These are phyloP conservation scores for Acorus gramineus DNA, from an alignment of 106 monocot species.

Conservation along the genomic window DNA sequence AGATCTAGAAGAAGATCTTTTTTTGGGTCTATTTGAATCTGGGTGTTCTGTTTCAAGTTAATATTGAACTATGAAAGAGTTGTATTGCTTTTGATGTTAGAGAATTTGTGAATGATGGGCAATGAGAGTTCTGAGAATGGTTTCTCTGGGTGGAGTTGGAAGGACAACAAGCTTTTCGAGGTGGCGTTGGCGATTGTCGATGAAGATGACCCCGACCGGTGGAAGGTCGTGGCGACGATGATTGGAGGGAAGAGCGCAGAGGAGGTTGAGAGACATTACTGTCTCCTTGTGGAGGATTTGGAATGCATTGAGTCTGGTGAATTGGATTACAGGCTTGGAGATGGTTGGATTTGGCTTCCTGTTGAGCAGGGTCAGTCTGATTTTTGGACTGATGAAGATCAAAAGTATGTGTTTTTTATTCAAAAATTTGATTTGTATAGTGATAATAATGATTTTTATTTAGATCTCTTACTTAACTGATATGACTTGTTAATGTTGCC, in stretches of 20 bases:
- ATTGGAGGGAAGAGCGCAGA: slow-evolving; percentile 36
- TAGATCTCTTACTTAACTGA: no score
- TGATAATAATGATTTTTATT: no score
- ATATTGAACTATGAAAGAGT: no score
- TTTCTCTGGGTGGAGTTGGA: slow-evolving; percentile 30
- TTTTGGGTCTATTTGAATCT: no score
- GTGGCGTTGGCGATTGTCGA: slow-evolving; percentile 26
- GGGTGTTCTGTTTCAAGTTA: no score
- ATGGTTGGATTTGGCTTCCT: background rate
- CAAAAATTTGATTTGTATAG: no score
- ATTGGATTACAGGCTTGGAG: slow-evolving; percentile 10
- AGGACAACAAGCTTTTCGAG: slow-evolving; percentile 49
- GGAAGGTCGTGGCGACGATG: slow-evolving; percentile 22
- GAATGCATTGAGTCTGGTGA: slow-evolving; percentile 26
- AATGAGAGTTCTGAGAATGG: background rate
- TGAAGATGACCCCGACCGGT: slow-evolving; percentile 20
- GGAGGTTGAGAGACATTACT: slow-evolving; percentile 26
- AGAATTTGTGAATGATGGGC: no score
- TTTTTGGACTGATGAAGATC: slow-evolving; percentile 17
- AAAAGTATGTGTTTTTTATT: slow-evolving; percentile 10
- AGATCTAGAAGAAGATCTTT: no score
- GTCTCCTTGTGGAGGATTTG: slow-evolving; percentile 22
- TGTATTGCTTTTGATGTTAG: no score
- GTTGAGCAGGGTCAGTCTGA: background rate
- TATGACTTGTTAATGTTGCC: no score